These are phyloP conservation scores for Syzygium oleosum DNA, from an alignment of 345 rosid genomes.

Conservation along the genomic window DNA sequence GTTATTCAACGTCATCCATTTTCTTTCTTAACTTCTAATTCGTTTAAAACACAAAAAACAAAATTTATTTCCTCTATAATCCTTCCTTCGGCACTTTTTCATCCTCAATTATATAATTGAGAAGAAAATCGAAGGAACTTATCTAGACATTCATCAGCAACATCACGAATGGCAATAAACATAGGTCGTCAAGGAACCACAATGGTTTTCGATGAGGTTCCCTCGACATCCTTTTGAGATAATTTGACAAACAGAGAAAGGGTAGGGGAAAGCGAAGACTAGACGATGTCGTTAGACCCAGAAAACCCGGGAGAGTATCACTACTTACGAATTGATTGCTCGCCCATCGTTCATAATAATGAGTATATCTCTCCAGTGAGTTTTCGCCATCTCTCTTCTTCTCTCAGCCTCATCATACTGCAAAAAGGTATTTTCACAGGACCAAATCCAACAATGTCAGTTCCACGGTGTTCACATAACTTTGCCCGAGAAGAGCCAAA, in stretches of 20 bases:
- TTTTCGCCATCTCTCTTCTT: constrained; percentile 97
- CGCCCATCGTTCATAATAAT: constrained; percentile 99
- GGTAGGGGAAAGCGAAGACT: neutral
- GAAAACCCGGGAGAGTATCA: neutral
- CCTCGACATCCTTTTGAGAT: neutral
- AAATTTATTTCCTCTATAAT: neutral
- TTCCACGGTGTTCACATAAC: neutral
- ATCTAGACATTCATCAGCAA: neutral
- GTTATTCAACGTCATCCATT: neutral
- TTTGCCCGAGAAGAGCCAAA: neutral
- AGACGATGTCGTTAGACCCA: neutral
- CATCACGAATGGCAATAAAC: neutral
- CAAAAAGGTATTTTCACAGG: neutral
- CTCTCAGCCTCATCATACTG: constrained; percentile 94
- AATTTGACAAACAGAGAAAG: neutral
- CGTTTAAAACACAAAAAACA: neutral
- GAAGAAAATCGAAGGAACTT: neutral
- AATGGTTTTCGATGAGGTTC: neutral
- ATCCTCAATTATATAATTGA: neutral
- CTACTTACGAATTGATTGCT: constrained; percentile 79
- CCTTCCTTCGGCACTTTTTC: neutral
- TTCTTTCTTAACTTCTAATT: neutral
- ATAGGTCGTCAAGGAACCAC: neutral
- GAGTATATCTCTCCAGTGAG: constrained; percentile 91
- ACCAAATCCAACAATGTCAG: neutral